Conservation (phyloP, 306 rosid species). For the Gynostemma pentaphyllum region DNA sequence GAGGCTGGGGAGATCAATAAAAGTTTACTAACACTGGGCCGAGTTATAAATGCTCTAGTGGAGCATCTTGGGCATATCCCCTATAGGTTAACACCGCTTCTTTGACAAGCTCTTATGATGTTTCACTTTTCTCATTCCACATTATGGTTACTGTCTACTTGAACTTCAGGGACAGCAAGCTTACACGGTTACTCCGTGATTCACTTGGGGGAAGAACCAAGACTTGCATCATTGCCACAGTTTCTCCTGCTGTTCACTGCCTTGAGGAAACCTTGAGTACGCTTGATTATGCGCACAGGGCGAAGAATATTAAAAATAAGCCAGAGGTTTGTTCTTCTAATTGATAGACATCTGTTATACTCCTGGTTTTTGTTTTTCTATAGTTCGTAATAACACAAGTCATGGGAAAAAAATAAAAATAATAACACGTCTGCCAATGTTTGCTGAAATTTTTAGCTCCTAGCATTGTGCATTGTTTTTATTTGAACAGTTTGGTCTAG, state of each 20-base stretch:
- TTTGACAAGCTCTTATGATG: neutral
- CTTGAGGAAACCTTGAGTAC: conserved; percentile 92
- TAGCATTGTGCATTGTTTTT: neutral
- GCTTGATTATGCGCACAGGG: conserved; percentile 91
- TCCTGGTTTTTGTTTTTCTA: neutral
- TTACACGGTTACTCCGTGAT: conserved; percentile 91
- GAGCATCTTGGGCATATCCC: conserved; percentile 98
- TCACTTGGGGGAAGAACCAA: conserved; percentile 99
- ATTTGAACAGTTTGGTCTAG: neutral
- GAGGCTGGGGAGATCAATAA: conserved; percentile 99
- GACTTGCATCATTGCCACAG: conserved; percentile 96
- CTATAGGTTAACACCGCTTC: conserved; percentile 46
- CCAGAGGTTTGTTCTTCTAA: conserved; percentile 62
- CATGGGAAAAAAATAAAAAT: too few species aligned
- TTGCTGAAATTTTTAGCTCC: neutral
- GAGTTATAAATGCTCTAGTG: conserved; percentile 87
- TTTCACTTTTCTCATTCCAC: neutral
- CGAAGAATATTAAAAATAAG: conserved; percentile 79
- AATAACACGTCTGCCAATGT: too few species aligned
- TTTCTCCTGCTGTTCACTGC: conserved; percentile 97
- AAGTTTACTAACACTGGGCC: conserved; percentile 90
- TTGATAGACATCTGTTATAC: neutral
- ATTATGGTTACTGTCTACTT: conserved; percentile 10
- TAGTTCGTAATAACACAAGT: neutral
- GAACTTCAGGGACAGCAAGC: conserved; percentile 82